Conservation (phyloP, 306 rosid species). For the Vachellia pachyceras region DNA sequence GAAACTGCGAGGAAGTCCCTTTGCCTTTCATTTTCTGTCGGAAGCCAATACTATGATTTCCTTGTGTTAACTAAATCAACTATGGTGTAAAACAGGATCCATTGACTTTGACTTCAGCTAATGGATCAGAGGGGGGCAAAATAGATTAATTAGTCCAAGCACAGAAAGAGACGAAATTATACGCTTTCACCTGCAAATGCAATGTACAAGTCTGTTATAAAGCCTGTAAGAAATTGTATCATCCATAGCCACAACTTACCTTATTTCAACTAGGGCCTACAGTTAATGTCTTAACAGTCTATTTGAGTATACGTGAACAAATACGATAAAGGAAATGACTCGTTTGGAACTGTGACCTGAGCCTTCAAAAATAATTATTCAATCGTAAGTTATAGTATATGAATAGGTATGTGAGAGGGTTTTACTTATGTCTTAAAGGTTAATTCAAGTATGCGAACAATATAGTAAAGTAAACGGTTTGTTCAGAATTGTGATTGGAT, state of each 20-base stretch:
- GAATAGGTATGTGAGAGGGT: too few relatives aligned
- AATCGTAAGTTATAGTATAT: too few relatives aligned
- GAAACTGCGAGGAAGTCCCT: constrained; percentile 21
- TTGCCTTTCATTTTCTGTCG: background rate
- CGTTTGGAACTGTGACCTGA: too few relatives aligned
- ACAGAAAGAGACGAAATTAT: background rate
- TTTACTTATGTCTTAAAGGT: too few relatives aligned
- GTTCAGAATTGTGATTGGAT: too few relatives aligned
- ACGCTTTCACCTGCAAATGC: too few relatives aligned
- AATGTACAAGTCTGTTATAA: too few relatives aligned
- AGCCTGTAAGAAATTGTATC: background rate
- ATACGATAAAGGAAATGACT: too few relatives aligned
- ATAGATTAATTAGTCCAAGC: background rate
- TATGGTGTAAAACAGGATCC: background rate
- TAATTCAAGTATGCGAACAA: too few relatives aligned
- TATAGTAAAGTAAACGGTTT: too few relatives aligned
- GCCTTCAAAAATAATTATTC: too few relatives aligned
- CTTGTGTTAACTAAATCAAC: background rate
- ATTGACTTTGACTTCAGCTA: background rate
- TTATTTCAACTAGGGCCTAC: background rate
- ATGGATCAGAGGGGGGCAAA: background rate
- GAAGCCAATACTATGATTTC: background rate
- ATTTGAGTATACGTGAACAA: background rate
- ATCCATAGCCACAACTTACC: background rate
- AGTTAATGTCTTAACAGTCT: background rate